A percentile compares a stretch with the other conserved stretches of the same genome.
Evolutionary conservation across 345 rosid genomes (phyloP).

Genomic region (Ricinus communis): DNA sequence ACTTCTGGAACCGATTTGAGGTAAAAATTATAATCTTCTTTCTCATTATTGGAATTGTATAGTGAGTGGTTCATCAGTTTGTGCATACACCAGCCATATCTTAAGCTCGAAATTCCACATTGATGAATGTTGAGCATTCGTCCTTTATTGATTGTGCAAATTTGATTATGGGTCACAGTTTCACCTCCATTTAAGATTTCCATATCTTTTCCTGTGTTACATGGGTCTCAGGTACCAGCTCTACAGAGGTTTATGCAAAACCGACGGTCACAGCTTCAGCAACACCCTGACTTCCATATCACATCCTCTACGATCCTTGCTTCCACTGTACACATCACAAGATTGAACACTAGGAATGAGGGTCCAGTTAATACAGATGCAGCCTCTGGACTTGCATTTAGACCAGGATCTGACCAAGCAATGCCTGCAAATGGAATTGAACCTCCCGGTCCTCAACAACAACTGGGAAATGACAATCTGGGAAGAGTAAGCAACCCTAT

Average conservation of each 20-base stretch:
- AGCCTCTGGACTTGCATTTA: slow-evolving; percentile 42
- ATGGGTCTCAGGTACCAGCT: slow-evolving; percentile 72
- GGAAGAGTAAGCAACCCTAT: slow-evolving; percentile 38
- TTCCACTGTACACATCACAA: slow-evolving; percentile 88
- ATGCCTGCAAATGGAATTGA: slow-evolving; percentile 27
- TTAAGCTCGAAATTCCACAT: background rate
- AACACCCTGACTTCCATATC: slow-evolving; percentile 89
- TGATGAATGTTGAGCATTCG: background rate
- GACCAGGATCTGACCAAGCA: slow-evolving; percentile 49
- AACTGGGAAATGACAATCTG: slow-evolving; percentile 26
- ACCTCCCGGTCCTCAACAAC: slow-evolving; percentile 34
- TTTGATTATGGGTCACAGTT: background rate
- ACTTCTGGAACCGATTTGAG: slow-evolving; percentile 99
- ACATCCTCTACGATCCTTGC: slow-evolving; percentile 95
- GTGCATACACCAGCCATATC: no score
- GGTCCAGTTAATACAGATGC: slow-evolving; percentile 43
- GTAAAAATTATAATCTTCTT: slow-evolving; percentile 35
- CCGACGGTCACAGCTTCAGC: slow-evolving; percentile 77
- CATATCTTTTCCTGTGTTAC: background rate
- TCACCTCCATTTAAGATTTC: background rate
- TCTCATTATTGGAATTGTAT: background rate
- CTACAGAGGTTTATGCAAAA: slow-evolving; percentile 82
- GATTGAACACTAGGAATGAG: slow-evolving; percentile 68
- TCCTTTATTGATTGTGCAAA: background rate
- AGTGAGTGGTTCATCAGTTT: background rate